Conservation (phyloP, 495 filamentous ascomycete genomes). For the Lepraria neglecta region DNA sequence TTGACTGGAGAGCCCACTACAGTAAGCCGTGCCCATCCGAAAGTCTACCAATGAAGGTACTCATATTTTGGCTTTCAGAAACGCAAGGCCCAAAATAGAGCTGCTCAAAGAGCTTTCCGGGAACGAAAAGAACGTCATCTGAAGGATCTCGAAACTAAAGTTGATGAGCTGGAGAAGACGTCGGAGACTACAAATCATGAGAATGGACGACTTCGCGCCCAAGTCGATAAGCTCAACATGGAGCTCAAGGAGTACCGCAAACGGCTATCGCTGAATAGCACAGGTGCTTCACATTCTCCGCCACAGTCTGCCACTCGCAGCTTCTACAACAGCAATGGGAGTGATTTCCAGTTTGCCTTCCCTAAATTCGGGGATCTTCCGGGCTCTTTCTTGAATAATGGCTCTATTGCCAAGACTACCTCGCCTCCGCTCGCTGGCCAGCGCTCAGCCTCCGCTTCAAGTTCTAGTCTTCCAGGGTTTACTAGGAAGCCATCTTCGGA, state of each 20-base stretch:
- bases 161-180: constrained; percentile 81
- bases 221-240: constrained; percentile 78
- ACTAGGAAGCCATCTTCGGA: constrained; percentile 30
- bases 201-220: constrained; percentile 73
- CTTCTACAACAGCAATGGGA: constrained; percentile 47
- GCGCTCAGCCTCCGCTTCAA: constrained; percentile 29
- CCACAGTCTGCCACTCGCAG: constrained; percentile 36
- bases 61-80: constrained; percentile 60
- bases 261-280: constrained; percentile 57
- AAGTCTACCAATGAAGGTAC: constrained; percentile 24
- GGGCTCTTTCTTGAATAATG: constrained; percentile 51
- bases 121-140: constrained; percentile 98
- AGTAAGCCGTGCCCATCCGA: constrained; percentile 48
- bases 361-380: constrained; percentile 71
- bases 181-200: constrained; percentile 79
- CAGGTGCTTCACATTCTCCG: constrained; percentile 41
- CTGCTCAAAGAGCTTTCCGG: constrained; percentile 92
- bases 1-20: constrained; percentile 92
- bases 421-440: constrained; percentile 22
- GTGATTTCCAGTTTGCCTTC: constrained; percentile 90
- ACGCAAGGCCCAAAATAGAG: constrained; percentile 96
- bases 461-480: constrained; percentile 25
- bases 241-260: constrained; percentile 89
- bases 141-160: constrained; percentile 92
- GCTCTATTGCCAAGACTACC: constrained; percentile 30